Percentiles rank a stretch among this genome's conserved stretches.
These are phyloP conservation scores for Colletotrichum liaoningense DNA, from an alignment of 2,329 filamentous ascomycete species.

Conservation along the genomic window DNA sequence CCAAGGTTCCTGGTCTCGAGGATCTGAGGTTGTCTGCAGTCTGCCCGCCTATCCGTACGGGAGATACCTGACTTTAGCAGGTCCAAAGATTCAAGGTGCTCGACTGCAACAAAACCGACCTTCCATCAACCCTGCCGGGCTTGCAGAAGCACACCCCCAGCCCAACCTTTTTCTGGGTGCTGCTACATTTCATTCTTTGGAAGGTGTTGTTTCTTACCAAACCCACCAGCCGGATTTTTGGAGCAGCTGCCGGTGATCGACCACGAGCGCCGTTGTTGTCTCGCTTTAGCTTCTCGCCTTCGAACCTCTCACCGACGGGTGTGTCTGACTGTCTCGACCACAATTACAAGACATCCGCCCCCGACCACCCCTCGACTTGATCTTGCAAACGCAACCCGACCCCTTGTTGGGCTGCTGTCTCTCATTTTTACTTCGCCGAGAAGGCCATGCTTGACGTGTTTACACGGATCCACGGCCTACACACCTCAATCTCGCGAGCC, in stretches of 20 bases:
- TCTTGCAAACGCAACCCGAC: not conserved
- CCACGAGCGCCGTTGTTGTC: slow-evolving; percentile 10
- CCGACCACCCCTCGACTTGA: not conserved
- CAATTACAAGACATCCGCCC: not conserved
- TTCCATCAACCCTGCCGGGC: slow-evolving; percentile 25
- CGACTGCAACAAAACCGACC: slow-evolving; percentile 17
- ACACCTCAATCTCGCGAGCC: not conserved
- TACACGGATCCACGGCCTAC: not conserved
- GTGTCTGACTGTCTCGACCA: not conserved
- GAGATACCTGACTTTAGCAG: not conserved
- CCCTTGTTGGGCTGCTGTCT: slow-evolving; percentile 13
- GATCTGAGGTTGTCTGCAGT: not conserved
- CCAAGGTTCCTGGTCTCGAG: not conserved
- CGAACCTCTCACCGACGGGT: not conserved
- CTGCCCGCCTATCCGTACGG: not conserved
- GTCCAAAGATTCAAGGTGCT: not conserved
- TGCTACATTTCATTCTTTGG: not conserved
- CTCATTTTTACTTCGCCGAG: not conserved
- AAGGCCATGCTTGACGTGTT: slow-evolving; percentile 1
- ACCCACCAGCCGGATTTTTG: not conserved
- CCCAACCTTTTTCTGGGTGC: not conserved
- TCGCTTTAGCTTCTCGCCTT: slow-evolving; percentile 7
- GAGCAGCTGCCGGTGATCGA: not conserved
- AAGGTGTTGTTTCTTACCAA: not conserved
- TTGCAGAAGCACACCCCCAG: slow-evolving; percentile 19